Base-by-base conservation (phyloP, 2,329 filamentous ascomycete genomes). In the Neonectria ditissima region DNA sequence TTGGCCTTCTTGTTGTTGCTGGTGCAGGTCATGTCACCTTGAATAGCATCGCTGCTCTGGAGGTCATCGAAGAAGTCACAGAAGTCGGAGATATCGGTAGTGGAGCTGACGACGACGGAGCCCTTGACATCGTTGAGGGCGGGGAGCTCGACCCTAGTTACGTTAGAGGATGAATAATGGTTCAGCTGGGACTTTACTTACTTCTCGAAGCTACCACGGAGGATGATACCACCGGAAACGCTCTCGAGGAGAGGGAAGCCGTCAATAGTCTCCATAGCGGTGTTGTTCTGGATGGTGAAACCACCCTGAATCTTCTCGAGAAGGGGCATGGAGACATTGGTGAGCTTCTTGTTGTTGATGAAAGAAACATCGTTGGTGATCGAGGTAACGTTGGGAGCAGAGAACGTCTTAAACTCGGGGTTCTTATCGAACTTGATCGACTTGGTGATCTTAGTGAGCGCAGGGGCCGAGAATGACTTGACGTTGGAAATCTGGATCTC, bases 201-300 rank as follows among this genome's bases (percentile, higher is more conserved):
- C 93, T 87, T 84, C 67, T 89, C 86, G 80, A 97, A 97, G 83
- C 89, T 91, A 75, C 96, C 96, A 73, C 90, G 89, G 79, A 97
- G 88, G 79, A 93, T 91, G 76, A 98, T 85, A 74, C 93, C 93
- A 82, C 94, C 95, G 68, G 84, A 87, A 63, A 97, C 88, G 59
- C 83, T 87, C 76, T 87, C 76, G 28, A 99, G 87, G 68, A 83
- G 77, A 65, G 86, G 85, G 81, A 98, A 92, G 34, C 88, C 88
- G 68, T 86, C 80, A 60, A 97, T 84, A 65, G 82, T 77, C 60
- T 80, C 72, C 34, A 97, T 86, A 59, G 84, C 83, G 65, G 93
- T 92, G 90, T 98, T 97, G 88, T 97, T 97, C 81, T 92, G 91
- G 76, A 99, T 88, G 72, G 91, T 89, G 78, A 97, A 87, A 78